These are phyloP conservation scores for Trichoderma gracile DNA, from an alignment of 2,329 filamentous ascomycete species.

Conservation along the genomic window DNA sequence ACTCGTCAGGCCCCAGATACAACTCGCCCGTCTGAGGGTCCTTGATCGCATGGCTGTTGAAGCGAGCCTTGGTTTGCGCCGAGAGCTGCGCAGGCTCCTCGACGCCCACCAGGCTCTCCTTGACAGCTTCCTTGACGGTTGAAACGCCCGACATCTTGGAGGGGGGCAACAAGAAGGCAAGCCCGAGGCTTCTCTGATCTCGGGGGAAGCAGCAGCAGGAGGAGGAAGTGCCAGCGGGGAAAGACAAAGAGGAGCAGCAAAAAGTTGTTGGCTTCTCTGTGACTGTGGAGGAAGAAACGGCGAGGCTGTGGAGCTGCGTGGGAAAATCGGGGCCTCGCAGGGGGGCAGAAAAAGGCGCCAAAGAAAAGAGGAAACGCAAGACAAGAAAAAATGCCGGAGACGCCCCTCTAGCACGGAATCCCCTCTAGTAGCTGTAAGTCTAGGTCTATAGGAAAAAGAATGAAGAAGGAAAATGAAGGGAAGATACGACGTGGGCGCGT, in stretches of 20 bases:
- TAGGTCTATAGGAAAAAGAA: slow-evolving; percentile 28
- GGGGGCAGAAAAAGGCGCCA: slow-evolving; percentile 19
- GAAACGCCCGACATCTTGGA: slow-evolving; percentile 44
- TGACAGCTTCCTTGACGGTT: slow-evolving; percentile 68
- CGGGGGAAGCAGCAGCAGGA: not conserved
- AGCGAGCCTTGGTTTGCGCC: slow-evolving; percentile 72
- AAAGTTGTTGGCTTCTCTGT: slow-evolving; percentile 17
- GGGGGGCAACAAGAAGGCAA: not conserved
- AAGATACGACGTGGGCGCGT: not conserved
- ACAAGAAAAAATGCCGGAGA: slow-evolving; percentile 26
- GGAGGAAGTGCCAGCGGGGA: slow-evolving; percentile 11
- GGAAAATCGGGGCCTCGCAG: slow-evolving; percentile 19
- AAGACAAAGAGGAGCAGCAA: slow-evolving; percentile 4
- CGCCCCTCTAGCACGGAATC: slow-evolving; percentile 16
- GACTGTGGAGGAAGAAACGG: slow-evolving; percentile 20
- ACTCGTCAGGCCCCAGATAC: slow-evolving; percentile 81
- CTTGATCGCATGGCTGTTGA: slow-evolving; percentile 72
- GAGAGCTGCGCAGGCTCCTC: slow-evolving; percentile 64
- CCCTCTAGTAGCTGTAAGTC: slow-evolving; percentile 17
- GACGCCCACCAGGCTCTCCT: slow-evolving; percentile 73
- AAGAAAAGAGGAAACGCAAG: slow-evolving; percentile 15
- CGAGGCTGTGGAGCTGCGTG: slow-evolving; percentile 24
- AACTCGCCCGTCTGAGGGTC: slow-evolving; percentile 75
- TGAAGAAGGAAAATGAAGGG: not conserved
- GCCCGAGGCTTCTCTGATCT: slow-evolving; percentile 2